These are phyloP conservation scores for Aspergillus japonicus DNA, from an alignment of 2,329 filamentous ascomycete species.

Conservation along the genomic window DNA sequence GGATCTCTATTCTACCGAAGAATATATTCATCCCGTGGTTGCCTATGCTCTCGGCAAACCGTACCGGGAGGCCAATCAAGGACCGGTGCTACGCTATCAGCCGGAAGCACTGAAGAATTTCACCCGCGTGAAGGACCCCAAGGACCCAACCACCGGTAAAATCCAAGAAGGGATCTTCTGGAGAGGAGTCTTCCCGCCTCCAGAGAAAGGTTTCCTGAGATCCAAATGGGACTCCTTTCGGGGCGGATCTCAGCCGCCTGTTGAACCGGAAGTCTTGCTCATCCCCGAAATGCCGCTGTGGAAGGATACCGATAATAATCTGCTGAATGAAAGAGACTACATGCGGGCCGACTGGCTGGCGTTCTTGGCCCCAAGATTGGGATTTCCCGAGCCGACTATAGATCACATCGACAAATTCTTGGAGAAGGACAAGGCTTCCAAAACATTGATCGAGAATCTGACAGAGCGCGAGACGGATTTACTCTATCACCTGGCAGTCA, in stretches of 20 bases:
- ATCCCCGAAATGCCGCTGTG: neutral
- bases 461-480: neutral
- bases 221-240: neutral
- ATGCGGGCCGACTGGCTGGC: constrained; percentile 2
- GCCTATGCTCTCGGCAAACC: neutral
- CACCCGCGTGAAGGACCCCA: neutral
- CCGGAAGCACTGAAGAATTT: neutral
- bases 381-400: neutral
- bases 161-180: neutral
- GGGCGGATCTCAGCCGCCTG: neutral
- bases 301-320: neutral
- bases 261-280: neutral
- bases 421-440: neutral
- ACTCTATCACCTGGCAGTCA: neutral
- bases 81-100: neutral
- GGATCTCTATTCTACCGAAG: neutral
- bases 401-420: neutral
- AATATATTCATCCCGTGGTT: neutral
- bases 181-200: neutral
- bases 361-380: neutral
- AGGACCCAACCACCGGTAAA: neutral
- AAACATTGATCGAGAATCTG: neutral
- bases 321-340: neutral
- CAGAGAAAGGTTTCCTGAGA: neutral
- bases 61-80: neutral